These are phyloP conservation scores for Candida nanaspora DNA, from an alignment of 805 yeast species.

Conservation along the genomic window DNA sequence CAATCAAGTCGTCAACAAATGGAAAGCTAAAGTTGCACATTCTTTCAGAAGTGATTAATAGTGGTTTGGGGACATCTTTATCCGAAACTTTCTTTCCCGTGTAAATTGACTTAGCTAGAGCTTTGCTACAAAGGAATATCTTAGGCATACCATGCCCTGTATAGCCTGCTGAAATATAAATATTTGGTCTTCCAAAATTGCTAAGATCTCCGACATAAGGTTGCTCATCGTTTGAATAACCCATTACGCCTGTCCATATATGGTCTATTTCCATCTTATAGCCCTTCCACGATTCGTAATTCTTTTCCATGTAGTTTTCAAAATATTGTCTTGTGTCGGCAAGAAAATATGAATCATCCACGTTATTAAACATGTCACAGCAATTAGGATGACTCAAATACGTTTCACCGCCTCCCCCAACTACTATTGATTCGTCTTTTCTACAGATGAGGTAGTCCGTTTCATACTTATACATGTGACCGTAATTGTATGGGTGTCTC, in stretches of 20 bases:
- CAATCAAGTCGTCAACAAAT: conserved; percentile 2
- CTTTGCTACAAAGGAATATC: conserved; percentile 32
- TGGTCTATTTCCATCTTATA: conserved; percentile 25
- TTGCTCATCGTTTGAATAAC: conserved; percentile 31
- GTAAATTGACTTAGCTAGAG: conserved; percentile 20
- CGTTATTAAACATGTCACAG: conserved; percentile 1
- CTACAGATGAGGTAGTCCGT: conserved; percentile 27
- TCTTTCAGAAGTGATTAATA: conserved; percentile 7
- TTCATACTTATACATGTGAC: conserved; percentile 8
- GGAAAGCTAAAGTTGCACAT: conserved; percentile 1
- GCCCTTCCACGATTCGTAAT: conserved; percentile 16
- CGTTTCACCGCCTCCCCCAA: conserved; percentile 28
- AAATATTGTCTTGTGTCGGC: conserved; percentile 17
- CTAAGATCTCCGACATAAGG: conserved; percentile 38
- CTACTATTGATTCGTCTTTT: conserved; percentile 31
- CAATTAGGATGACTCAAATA: conserved; percentile 12
- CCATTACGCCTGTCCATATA: conserved; percentile 42
- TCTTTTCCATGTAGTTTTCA: conserved; percentile 22
- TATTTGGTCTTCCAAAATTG: conserved; percentile 15
- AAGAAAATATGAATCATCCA: conserved; percentile 29
- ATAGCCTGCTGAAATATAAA: conserved; percentile 40
- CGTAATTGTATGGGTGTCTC: background rate
- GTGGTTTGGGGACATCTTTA: conserved; percentile 8
- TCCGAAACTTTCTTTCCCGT: conserved; percentile 3
- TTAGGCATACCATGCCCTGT: conserved; percentile 49